phyloP scores from a whole-genome alignment of 2,329 filamentous ascomycete genomes.

The Botrytis tulipae region DNA sequence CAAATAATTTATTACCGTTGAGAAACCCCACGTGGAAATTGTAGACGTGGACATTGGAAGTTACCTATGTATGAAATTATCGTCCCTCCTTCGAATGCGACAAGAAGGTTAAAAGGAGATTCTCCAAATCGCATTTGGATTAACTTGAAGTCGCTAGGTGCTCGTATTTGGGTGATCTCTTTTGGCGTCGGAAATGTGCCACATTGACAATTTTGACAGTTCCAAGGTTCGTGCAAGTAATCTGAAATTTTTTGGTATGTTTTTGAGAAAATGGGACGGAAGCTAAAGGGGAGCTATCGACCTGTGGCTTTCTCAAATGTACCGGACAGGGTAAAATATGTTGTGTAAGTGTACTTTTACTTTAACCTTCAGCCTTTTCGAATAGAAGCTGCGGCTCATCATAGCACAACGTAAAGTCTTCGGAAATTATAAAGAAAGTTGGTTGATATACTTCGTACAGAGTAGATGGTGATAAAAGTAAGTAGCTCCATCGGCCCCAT shows the following conservation, averaged over 20 bases:
- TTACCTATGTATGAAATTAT: neutral
- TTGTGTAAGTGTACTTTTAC: neutral
- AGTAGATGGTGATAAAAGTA: neutral
- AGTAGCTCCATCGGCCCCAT: neutral
- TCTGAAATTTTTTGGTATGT: neutral
- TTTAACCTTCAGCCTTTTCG: neutral
- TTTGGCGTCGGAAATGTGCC: neutral
- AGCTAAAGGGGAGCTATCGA: neutral
- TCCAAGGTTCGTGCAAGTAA: neutral
- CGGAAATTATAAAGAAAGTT: neutral
- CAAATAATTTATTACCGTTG: neutral
- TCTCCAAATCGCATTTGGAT: neutral
- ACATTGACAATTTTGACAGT: neutral
- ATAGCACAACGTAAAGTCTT: neutral
- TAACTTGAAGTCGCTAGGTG: neutral
- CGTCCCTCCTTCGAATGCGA: neutral
- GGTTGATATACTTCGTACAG: constrained; percentile 10
- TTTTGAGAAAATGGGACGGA: constrained; percentile 3
- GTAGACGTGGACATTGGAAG: neutral
- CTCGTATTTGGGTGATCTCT: neutral
- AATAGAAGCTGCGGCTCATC: constrained; percentile 10
- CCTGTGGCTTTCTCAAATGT: neutral
- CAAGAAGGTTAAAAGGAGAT: neutral
- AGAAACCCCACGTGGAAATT: constrained; percentile 14
- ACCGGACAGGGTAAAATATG: neutral